These are phyloP conservation scores for Pleurotus pulmonarius DNA, from an alignment of 768 basidiomycete species.

Conservation along the genomic window DNA sequence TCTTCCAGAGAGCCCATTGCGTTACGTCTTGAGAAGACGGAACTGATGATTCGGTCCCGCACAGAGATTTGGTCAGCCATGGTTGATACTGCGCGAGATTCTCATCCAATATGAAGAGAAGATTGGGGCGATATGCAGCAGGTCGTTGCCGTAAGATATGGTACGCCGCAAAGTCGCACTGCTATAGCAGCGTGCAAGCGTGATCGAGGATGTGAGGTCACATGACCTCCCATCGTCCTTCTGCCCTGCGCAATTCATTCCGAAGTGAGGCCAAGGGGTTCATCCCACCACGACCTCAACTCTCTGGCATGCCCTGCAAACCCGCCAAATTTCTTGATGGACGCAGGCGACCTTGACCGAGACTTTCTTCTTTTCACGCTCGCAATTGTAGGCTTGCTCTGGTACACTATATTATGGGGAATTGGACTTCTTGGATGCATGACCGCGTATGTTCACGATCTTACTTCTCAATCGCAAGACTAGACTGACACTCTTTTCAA, in stretches of 20 bases:
- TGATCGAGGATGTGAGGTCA: too few species aligned
- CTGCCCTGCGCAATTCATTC: too few species aligned
- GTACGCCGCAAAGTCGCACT: too few species aligned
- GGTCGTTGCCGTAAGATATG: too few species aligned
- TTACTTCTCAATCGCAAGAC: background rate
- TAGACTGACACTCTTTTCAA: conserved; percentile 24
- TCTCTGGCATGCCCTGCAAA: background rate
- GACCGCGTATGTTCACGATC: conserved; percentile 54
- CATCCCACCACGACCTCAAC: background rate
- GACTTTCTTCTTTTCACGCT: conserved; percentile 15
- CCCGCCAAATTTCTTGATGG: background rate
- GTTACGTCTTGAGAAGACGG: conserved; percentile 76
- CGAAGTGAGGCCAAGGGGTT: too few species aligned
- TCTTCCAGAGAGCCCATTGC: conserved; percentile 65
- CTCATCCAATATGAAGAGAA: too few species aligned
- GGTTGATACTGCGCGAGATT: background rate
- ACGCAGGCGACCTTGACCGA: background rate
- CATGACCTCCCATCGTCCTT: too few species aligned
- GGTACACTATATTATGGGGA: conserved; percentile 63
- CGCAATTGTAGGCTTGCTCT: conserved; percentile 45
- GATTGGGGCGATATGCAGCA: too few species aligned
- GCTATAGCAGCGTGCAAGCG: too few species aligned
- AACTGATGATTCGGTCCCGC: conserved; percentile 71
- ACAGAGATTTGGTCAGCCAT: conserved; percentile 39
- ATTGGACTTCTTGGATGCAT: conserved; percentile 65